Evolutionary conservation across 2,329 filamentous ascomycete genomes (phyloP).

Genomic region (Triangularia setosa): DNA sequence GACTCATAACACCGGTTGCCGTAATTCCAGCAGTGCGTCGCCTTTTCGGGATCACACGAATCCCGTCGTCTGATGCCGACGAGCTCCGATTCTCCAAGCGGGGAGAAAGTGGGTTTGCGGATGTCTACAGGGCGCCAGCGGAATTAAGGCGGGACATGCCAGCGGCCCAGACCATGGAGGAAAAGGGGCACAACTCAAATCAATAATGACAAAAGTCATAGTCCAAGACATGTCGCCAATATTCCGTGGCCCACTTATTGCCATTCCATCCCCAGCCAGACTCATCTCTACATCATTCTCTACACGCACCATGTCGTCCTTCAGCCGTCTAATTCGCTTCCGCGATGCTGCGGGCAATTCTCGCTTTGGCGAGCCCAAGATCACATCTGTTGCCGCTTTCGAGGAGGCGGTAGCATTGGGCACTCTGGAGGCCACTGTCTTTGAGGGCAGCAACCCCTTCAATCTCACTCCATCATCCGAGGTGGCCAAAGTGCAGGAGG

Average conservation of each 20-base stretch:
- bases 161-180: neutral
- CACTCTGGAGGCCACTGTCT: conserved; percentile 5
- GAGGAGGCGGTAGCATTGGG: conserved; percentile 1
- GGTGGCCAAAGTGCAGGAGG: neutral
- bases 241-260: neutral
- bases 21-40: too few relatives aligned
- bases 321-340: neutral
- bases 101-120: neutral
- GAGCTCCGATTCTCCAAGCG: neutral
- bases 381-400: neutral
- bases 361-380: neutral
- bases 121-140: neutral
- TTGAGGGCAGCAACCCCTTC: neutral
- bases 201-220: neutral
- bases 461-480: neutral
- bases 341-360: neutral
- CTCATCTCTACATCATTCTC: neutral
- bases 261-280: neutral
- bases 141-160: neutral
- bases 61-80: too few relatives aligned
- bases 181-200: neutral
- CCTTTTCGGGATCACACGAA: too few relatives aligned
- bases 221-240: neutral
- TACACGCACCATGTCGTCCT: neutral
- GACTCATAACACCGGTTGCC: too few relatives aligned